Conservation (phyloP, 164 flowering plant genomes). For the Amborella trichopoda region DNA sequence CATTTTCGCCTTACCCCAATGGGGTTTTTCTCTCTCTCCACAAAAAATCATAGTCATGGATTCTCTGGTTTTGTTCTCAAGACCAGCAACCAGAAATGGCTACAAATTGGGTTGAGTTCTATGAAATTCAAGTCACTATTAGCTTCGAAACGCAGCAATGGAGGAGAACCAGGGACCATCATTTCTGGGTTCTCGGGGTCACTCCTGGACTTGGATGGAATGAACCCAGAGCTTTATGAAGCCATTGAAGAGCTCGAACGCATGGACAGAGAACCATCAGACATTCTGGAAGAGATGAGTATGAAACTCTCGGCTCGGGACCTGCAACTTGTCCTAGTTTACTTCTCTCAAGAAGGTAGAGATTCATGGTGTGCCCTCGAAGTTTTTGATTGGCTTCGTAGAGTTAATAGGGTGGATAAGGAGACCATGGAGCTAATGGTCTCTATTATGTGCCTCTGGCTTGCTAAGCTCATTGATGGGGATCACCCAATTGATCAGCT, state of each 20-base stretch:
- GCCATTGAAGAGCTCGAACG: slow-evolving; percentile 85
- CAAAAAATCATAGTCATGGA: no score
- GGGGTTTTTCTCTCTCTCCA: no score
- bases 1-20: no score
- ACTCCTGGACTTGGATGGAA: no score
- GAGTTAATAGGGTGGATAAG: slow-evolving; percentile 75
- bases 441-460: slow-evolving; percentile 88
- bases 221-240: slow-evolving; percentile 71
- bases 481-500: slow-evolving; percentile 48
- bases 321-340: slow-evolving; percentile 71
- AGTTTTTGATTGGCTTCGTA: slow-evolving; percentile 88
- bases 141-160: no score
- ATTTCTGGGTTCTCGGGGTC: no score
- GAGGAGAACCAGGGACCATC: no score
- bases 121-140: no score
- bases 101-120: no score
- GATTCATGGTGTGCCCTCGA: slow-evolving; percentile 96
- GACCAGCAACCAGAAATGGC: no score
- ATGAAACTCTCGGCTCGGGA: slow-evolving; percentile 59
- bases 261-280: slow-evolving; percentile 83
- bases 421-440: slow-evolving; percentile 97
- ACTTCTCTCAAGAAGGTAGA: slow-evolving; percentile 86
- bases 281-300: slow-evolving; percentile 76
- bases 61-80: no score
- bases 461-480: slow-evolving; percentile 60